These are phyloP conservation scores for Lotmaria passim DNA, from an alignment of 208 protist species.

Conservation along the genomic window DNA sequence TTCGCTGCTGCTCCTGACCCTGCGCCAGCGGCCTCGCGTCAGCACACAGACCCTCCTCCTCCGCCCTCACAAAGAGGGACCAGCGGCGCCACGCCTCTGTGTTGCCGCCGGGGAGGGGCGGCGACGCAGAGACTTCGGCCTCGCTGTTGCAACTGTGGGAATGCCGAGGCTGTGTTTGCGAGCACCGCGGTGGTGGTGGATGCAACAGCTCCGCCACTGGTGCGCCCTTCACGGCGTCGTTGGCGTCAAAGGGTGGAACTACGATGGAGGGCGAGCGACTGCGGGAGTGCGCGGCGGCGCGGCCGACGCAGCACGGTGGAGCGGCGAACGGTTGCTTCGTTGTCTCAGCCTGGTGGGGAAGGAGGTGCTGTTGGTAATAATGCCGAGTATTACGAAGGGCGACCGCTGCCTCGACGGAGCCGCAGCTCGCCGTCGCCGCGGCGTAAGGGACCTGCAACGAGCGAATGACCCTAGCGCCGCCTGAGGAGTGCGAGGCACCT, in stretches of 20 bases:
- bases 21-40: background rate
- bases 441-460: too few relatives aligned
- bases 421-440: too few relatives aligned
- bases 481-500: too few relatives aligned
- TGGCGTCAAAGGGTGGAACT: background rate
- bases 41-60: background rate
- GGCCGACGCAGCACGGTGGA: slow-evolving; percentile 1
- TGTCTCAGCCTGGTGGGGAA: background rate
- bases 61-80: background rate
- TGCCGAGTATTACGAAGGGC: too few relatives aligned
- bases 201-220: background rate
- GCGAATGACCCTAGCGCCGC: too few relatives aligned
- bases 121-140: background rate
- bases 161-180: slow-evolving; percentile 29
- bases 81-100: background rate
- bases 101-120: background rate
- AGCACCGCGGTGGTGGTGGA: slow-evolving; percentile 29
- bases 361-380: too few relatives aligned
- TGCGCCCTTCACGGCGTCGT: background rate
- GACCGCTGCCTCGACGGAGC: too few relatives aligned
- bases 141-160: slow-evolving; percentile 33
- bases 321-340: background rate
- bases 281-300: background rate
- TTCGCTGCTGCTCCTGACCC: slow-evolving; percentile 2
- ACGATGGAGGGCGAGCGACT: slow-evolving; percentile 29